phyloP scores from a whole-genome alignment of 257 asterid genomes.

The Plantago elongata region DNA sequence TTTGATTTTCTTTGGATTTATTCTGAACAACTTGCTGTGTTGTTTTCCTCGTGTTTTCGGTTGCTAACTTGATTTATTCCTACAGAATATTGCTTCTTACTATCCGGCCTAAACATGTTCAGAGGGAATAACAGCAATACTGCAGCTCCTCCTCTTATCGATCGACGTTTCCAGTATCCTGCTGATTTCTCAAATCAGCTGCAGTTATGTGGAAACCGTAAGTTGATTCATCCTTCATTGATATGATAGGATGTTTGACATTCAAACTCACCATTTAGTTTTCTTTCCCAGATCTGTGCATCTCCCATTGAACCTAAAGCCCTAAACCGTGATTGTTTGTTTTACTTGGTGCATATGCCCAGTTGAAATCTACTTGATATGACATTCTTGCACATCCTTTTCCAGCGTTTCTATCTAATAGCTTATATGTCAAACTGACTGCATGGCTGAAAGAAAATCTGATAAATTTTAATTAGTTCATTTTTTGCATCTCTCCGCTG shows the following conservation, averaged over 20 bases:
- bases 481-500: no score
- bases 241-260: neutral
- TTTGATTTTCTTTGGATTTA: no score
- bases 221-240: conserved; percentile 22
- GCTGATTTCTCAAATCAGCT: conserved; percentile 52
- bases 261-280: neutral
- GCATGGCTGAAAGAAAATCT: no score
- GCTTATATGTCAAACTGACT: no score
- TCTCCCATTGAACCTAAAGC: neutral
- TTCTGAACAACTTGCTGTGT: no score
- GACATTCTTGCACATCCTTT: no score
- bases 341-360: no score
- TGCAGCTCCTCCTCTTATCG: conserved; percentile 43
- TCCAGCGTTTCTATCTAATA: no score
- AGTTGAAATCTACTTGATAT: no score
- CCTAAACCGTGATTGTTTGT: no score
- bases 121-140: conserved; percentile 45
- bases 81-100: conserved; percentile 25
- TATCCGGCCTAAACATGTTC: conserved; percentile 37
- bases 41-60: conserved; percentile 16
- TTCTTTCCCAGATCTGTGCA: neutral
- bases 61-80: conserved; percentile 16
- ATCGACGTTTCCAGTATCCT: conserved; percentile 44
- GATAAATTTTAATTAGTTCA: no score
- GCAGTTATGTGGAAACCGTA: conserved; percentile 61